Evolutionary conservation across 139 green algal genomes (phyloP), one percentile per base, ranked within the genome.

Genomic region (Closterium sp.): DNA sequence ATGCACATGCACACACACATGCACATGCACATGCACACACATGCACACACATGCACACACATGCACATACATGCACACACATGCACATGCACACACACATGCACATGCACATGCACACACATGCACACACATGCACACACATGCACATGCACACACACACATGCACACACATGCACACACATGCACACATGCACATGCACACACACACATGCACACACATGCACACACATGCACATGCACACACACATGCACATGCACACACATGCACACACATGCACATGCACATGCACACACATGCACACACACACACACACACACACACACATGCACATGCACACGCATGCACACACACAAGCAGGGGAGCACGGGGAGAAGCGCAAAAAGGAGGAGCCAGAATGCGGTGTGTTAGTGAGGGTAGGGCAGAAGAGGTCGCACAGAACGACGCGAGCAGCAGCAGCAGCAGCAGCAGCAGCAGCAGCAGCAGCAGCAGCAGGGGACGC

Each of bases 401-500:
- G 10, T 89, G 10, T 38, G 29, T 28, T 50, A 30, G 31, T 50
- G 30, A 89, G 30, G 28, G 27, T 24, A 89, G 0, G 7, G 5
- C 86, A 30, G 22, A 21, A 38, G 32, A 38, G 32, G 32, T 38
- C 32, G 29, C 29, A 70, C 86, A 87, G 19, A 87, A 87, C n/a
- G 31, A 30, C 84, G 22, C 17, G 84, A 87, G 84, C 13, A 87
- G 84, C n/a, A 87, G 84, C 84, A 17, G 5, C 28, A 10, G 19
- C 84, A 87, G 27, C 2, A 87, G 10, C 84, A 9, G 28, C 84
- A 31, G 84, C 84, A 87, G 84, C n/a, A 87, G 86, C 86, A 89
- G 86, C 28, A 89, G 86, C 86, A 89, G 30, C 86, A 42, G 86
- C 30, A 91, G 89, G 30, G 9, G 30, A 91, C 90, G 34, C 29